phyloP scores from a whole-genome alignment of 768 basidiomycete genomes.

The Hericium alpestre region DNA sequence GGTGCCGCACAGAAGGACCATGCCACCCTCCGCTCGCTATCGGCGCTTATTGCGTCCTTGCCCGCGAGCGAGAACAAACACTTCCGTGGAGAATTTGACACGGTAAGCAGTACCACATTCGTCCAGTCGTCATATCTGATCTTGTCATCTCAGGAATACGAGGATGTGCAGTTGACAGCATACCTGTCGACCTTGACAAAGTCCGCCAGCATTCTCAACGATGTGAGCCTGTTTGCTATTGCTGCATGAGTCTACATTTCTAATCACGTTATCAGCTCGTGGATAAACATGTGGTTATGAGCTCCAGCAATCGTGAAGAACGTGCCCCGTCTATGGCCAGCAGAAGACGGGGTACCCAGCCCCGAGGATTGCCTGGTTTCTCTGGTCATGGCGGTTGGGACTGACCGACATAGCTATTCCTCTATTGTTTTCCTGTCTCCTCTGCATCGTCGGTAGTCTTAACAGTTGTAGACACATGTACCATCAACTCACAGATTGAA shows the following conservation, averaged over 20 bases:
- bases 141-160: conserved; percentile 65
- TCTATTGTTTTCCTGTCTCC: too few species aligned
- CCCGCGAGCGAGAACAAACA: conserved; percentile 76
- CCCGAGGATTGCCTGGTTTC: neutral
- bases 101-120: conserved; percentile 34
- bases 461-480: too few species aligned
- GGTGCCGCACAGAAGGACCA: conserved; percentile 73
- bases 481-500: too few species aligned
- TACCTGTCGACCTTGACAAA: conserved; percentile 85
- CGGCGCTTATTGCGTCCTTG: conserved; percentile 78
- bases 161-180: conserved; percentile 87
- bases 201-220: conserved; percentile 77
- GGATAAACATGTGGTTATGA: conserved; percentile 62
- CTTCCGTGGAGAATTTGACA: conserved; percentile 85
- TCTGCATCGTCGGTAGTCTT: too few species aligned
- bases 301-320: conserved; percentile 47
- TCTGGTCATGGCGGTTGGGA: conserved; percentile 15
- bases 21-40: conserved; percentile 69
- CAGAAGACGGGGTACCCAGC: conserved; percentile 9
- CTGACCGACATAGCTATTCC: neutral
- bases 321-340: conserved; percentile 24
- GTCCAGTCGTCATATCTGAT: neutral
- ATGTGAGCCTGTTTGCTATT: conserved; percentile 42
- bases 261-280: conserved; percentile 42
- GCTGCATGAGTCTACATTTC: conserved; percentile 1